phyloP scores from a whole-genome alignment of 2,329 filamentous ascomycete genomes.

The Sordariomycetes sp. region DNA sequence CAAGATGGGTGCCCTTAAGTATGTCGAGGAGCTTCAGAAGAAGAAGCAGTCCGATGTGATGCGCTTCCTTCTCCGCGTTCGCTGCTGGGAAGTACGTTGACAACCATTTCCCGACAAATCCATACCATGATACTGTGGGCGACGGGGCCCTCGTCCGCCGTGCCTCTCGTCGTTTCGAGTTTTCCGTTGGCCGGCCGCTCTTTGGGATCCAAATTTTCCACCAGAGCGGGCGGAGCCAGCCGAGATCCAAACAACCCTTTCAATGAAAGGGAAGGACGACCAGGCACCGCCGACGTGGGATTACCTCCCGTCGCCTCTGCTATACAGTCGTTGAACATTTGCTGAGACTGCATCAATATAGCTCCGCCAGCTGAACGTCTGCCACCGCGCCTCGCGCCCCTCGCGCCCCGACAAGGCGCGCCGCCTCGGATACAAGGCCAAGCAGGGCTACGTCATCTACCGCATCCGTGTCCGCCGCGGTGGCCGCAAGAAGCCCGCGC shows the following conservation, averaged over 20 bases:
- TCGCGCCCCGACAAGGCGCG: slow-evolving; percentile 99
- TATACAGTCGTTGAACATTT: slow-evolving; percentile 99
- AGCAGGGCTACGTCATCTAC: slow-evolving; percentile 99
- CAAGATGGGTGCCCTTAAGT: slow-evolving; percentile 99
- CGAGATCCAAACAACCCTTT: not conserved
- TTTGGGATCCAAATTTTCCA: not conserved
- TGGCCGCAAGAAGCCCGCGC: slow-evolving; percentile 92
- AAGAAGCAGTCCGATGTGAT: slow-evolving; percentile 99
- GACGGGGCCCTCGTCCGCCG: slow-evolving; percentile 8
- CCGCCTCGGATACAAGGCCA: slow-evolving; percentile 99
- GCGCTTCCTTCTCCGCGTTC: slow-evolving; percentile 98
- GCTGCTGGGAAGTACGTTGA: slow-evolving; percentile 97
- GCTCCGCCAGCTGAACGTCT: slow-evolving; percentile 99
- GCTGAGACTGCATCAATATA: slow-evolving; percentile 99
- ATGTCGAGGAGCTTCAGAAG: slow-evolving; percentile 99
- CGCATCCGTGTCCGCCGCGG: slow-evolving; percentile 95
- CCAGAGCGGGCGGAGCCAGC: not conserved
- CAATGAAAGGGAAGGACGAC: not conserved
- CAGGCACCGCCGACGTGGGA: not conserved
- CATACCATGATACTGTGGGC: slow-evolving; percentile 16
- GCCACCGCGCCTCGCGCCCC: slow-evolving; percentile 96
- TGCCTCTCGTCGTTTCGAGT: not conserved
- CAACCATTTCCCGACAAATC: slow-evolving; percentile 6
- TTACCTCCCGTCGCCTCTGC: slow-evolving; percentile 36
- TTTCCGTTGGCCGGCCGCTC: not conserved